phyloP scores from a whole-genome alignment of 345 rosid species.

The Gossypium herbaceum region DNA sequence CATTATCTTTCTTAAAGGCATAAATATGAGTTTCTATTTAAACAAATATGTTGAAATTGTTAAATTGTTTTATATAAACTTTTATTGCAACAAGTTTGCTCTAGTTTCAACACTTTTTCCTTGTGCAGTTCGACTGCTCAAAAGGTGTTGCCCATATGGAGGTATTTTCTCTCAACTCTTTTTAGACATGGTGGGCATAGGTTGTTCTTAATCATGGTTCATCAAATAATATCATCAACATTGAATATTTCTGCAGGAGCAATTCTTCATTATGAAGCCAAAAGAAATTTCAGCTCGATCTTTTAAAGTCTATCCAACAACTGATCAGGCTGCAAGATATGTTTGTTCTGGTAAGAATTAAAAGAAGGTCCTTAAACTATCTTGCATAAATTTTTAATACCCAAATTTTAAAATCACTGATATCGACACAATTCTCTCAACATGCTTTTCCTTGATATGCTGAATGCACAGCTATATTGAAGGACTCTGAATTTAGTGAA shows the following conservation, averaged over 20 bases:
- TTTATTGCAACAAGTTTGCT: conserved; percentile 4
- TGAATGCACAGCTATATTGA: conserved; percentile 57
- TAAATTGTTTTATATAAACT: background rate
- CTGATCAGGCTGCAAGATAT: conserved; percentile 81
- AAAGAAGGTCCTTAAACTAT: background rate
- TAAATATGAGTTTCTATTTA: background rate
- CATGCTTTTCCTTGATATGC: conserved; percentile 13
- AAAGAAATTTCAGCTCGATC: conserved; percentile 51
- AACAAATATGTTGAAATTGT: background rate
- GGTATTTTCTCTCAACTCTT: background rate
- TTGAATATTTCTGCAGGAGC: conserved; percentile 53
- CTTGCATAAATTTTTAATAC: background rate
- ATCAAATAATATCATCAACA: conserved; percentile 8
- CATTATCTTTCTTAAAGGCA: background rate
- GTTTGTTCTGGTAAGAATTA: conserved; percentile 55
- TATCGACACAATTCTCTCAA: background rate
- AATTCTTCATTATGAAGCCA: conserved; percentile 83
- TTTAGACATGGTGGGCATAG: background rate
- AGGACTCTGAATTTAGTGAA: conserved; percentile 32
- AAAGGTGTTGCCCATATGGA: conserved; percentile 30
- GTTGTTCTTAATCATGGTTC: background rate
- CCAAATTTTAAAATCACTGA: background rate
- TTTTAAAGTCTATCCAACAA: conserved; percentile 71
- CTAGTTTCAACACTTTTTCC: background rate
- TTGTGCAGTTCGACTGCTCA: conserved; percentile 78